A percentile compares a stretch with the other conserved stretches of the same genome.
phyloP scores from a whole-genome alignment of 1,284 basidiomycete genomes.

The Pseudozyma tsukubaensis region DNA sequence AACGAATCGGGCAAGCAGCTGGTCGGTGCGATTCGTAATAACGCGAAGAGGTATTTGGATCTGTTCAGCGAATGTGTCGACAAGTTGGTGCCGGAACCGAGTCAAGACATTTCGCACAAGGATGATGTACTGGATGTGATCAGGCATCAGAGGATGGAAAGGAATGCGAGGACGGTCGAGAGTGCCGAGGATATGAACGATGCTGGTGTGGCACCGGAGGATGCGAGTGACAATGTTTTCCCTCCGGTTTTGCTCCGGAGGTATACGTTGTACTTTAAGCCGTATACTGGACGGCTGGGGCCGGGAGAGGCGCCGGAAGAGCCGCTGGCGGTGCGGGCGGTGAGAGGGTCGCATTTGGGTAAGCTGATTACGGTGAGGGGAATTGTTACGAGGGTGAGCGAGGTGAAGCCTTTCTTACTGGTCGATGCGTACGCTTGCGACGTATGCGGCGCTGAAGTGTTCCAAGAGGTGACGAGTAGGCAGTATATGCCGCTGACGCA shows the following conservation, averaged over 20 bases:
- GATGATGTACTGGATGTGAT: conserved; percentile 72
- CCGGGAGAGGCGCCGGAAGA: conserved; percentile 31
- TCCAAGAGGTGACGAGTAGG: conserved; percentile 95
- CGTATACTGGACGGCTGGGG: conserved; percentile 73
- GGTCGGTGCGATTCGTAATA: conserved; percentile 75
- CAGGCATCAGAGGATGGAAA: conserved; percentile 83
- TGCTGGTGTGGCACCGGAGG: conserved; percentile 32
- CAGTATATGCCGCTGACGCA: conserved; percentile 88
- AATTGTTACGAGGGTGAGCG: conserved; percentile 97
- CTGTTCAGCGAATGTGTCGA: conserved; percentile 93
- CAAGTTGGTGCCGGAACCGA: conserved; percentile 76
- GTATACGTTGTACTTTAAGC: conserved; percentile 95
- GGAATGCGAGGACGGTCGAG: conserved; percentile 80
- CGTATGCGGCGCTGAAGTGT: conserved; percentile 96
- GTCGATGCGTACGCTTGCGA: conserved; percentile 99
- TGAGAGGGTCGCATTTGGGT: conserved; percentile 86
- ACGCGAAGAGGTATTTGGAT: conserved; percentile 88
- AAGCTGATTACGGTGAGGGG: conserved; percentile 94
- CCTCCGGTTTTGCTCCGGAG: conserved; percentile 89
- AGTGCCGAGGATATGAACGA: conserved; percentile 45
- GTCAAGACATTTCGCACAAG: conserved; percentile 79
- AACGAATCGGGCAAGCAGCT: conserved; percentile 43
- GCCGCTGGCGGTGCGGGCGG: conserved; percentile 86
- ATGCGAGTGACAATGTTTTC: conserved; percentile 55
- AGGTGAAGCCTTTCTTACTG: conserved; percentile 95